Conservation (phyloP, 768 basidiomycete species). For the Hemileccinum rubropunctum region DNA sequence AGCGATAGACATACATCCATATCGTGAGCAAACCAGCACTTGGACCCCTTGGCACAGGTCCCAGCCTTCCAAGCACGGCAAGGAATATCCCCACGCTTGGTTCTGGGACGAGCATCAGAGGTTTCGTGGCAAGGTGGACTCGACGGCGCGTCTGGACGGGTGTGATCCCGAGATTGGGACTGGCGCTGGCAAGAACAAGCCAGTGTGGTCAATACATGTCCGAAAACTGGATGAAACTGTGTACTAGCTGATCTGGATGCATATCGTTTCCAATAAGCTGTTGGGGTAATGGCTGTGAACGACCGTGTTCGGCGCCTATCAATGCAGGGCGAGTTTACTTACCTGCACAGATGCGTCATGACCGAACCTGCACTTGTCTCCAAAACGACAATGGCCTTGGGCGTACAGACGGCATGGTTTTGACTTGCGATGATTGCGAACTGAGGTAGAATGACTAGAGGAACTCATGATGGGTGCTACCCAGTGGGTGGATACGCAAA, state of each 20-base stretch:
- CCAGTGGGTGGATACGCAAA: not conserved
- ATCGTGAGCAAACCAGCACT: conserved; percentile 36
- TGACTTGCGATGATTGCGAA: conserved; percentile 5
- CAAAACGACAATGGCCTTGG: conserved; percentile 28
- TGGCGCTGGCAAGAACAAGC: not conserved
- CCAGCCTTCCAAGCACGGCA: conserved; percentile 38
- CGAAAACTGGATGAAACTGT: not conserved
- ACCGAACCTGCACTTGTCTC: conserved; percentile 24
- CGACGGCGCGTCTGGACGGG: not conserved
- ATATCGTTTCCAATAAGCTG: not conserved
- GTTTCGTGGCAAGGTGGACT: not conserved
- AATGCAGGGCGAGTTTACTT: not conserved
- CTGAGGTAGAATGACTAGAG: not conserved
- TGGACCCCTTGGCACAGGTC: conserved; percentile 34
- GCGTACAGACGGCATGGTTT: conserved; percentile 18
- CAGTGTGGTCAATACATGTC: not conserved
- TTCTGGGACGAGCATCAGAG: conserved; percentile 18
- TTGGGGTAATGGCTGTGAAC: not conserved
- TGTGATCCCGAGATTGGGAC: not conserved
- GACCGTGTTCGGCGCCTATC: not conserved
- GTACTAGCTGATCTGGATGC: not conserved
- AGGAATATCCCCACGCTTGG: conserved; percentile 19
- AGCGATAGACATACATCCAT: conserved; percentile 25
- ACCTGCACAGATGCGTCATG: conserved; percentile 17
- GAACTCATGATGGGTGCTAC: conserved; percentile 10